These are phyloP conservation scores for Aspergillus quadricinctus DNA, from an alignment of 2,329 filamentous ascomycete genomes.

Conservation along the genomic window DNA sequence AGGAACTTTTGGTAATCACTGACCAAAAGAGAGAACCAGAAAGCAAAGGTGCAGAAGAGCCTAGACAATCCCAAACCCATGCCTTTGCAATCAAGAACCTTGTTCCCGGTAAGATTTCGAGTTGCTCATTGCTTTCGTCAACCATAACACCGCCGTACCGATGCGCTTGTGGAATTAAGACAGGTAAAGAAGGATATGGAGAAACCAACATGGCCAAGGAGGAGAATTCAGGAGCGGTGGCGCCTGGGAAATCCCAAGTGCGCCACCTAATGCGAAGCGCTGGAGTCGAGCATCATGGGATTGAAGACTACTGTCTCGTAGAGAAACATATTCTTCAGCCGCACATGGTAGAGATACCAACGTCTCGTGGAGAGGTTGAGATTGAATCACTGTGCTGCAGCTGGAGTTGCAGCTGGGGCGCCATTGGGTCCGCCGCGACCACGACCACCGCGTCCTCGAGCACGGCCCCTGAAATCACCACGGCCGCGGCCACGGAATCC, in stretches of 20 bases:
- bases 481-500: conserved; percentile 35
- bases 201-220: not conserved
- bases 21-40: conserved; percentile 10
- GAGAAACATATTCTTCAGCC: not conserved
- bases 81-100: conserved; percentile 3
- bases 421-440: conserved; percentile 27
- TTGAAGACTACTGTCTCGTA: not conserved
- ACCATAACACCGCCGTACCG: conserved; percentile 31
- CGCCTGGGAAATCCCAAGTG: not conserved
- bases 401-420: conserved; percentile 19
- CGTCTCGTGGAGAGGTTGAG: not conserved
- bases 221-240: conserved; percentile 3
- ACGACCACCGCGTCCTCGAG: conserved; percentile 26
- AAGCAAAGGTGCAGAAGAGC: conserved; percentile 6
- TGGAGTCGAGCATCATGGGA: not conserved
- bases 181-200: conserved; percentile 9
- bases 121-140: conserved; percentile 34
- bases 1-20: conserved; percentile 22
- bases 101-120: conserved; percentile 16
- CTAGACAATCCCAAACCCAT: not conserved
- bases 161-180: conserved; percentile 17
- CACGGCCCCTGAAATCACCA: conserved; percentile 34
- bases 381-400: conserved; percentile 10
- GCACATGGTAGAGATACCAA: not conserved
- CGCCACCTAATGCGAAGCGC: not conserved